Base-by-base conservation (phyloP, 768 basidiomycete genomes). In the Termitomyces sp. region DNA sequence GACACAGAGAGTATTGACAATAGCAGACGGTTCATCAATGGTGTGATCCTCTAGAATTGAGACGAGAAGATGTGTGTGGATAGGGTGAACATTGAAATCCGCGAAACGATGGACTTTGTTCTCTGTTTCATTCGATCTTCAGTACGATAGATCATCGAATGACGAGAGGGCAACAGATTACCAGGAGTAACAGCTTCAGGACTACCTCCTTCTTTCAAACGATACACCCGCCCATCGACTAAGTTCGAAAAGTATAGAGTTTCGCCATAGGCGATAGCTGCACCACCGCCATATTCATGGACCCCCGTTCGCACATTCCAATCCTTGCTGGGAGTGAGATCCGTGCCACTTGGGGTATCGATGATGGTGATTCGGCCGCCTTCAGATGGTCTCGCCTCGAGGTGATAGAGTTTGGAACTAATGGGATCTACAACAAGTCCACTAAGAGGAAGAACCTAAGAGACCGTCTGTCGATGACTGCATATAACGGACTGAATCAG, bases 31-130 rank as follows among this genome's bases (percentile, higher is more conserved):
- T 3, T 67, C 72, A 45, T 79, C 80, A 47, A 72, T 67, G 0
- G 86, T 89, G 72, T 91, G 89, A 65, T 92, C 89, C 68, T 94
- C 91, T 31, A 86, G 75, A 47, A 92, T 71, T 1, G 86, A 79
- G 1, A 87, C 80, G 5, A 92, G 68, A 20, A 91, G 72, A 61
- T 84, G 74, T 3, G 79, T 72, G 6, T 81, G 73, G 1, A 67
- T 66, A 0, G 88, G 89, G 61, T 88, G 84, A 1, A 85, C 75
- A 8, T 79, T 74, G 63, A 91, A 83, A 66, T 86, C 79, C 29
- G 87, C 89, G 67, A 82, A 92, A 45, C 89, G 84, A 67, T 81
- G 76, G 0, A 79, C 78, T 12, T 75, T 69, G 67, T 80, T 83
- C 57, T 79, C 86, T 76, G 59, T 34, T 38, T 15, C 36, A 17